phyloP scores from a whole-genome alignment of 331 rosid species.

The Ulmus americana region DNA sequence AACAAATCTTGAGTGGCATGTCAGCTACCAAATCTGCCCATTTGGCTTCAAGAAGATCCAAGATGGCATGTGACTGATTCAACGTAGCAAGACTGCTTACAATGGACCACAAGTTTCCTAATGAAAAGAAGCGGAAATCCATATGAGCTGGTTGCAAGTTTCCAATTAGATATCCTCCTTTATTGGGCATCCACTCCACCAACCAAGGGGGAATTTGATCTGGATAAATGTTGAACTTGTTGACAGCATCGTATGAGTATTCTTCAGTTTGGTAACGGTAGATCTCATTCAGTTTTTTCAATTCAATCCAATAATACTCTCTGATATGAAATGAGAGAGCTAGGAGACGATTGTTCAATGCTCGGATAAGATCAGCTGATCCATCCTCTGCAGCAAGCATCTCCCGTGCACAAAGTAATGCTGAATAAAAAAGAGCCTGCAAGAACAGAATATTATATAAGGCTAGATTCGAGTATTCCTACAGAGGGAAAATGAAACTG shows the following conservation, averaged over 20 bases:
- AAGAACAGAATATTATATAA: constrained; percentile 15
- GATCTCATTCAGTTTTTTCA: constrained; percentile 68
- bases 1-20: constrained; percentile 82
- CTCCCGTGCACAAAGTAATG: constrained; percentile 72
- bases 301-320: constrained; percentile 80
- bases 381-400: constrained; percentile 85
- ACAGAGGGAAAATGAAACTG: not conserved
- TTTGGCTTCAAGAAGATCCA: constrained; percentile 78
- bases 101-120: constrained; percentile 79
- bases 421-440: constrained; percentile 78
- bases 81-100: constrained; percentile 56
- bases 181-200: constrained; percentile 83
- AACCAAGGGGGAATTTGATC: constrained; percentile 82
- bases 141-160: constrained; percentile 93
- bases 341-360: constrained; percentile 69
- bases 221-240: constrained; percentile 85
- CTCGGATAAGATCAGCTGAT: constrained; percentile 68
- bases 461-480: not conserved
- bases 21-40: constrained; percentile 82
- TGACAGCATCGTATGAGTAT: constrained; percentile 82
- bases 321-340: constrained; percentile 81
- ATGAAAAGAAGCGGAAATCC: constrained; percentile 87
- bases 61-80: constrained; percentile 73
- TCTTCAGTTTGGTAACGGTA: constrained; percentile 85
- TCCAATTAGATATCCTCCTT: constrained; percentile 78